Percentiles rank a stretch among this genome's conserved stretches.
Evolutionary conservation across 768 basidiomycete genomes (phyloP).

Genomic region (Pisolithus albus): DNA sequence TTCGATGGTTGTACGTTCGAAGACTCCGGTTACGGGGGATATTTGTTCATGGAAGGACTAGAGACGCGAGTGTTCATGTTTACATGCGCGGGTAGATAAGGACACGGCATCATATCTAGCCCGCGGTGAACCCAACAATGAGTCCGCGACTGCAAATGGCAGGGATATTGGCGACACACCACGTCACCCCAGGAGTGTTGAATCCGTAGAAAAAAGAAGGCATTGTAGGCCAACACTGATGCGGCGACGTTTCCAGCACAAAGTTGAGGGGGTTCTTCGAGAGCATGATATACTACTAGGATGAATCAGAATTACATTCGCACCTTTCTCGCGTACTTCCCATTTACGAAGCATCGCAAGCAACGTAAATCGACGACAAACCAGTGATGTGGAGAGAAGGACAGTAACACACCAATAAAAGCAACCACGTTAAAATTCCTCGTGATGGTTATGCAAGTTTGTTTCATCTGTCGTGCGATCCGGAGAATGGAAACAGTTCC

Average conservation of each 20-base stretch:
- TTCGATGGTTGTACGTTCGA: conserved; percentile 76
- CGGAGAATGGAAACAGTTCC: conserved; percentile 68
- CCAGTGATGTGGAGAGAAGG: conserved; percentile 18
- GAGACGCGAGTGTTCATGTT: neutral
- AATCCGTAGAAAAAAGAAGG: no score
- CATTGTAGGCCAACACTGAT: no score
- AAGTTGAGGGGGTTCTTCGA: conserved; percentile 75
- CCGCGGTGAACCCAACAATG: conserved; percentile 60
- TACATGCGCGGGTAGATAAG: neutral
- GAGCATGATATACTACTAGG: conserved; percentile 78
- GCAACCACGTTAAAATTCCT: conserved; percentile 73
- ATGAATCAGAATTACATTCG: conserved; percentile 71
- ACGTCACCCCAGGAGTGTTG: no score
- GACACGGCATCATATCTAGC: conserved; percentile 46
- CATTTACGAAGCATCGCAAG: neutral
- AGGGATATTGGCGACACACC: conserved; percentile 54
- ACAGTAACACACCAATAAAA: conserved; percentile 85
- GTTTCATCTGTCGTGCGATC: conserved; percentile 69
- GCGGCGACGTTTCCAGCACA: conserved; percentile 16
- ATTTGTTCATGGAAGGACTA: conserved; percentile 79
- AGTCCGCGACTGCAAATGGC: conserved; percentile 22
- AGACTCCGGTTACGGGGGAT: conserved; percentile 81
- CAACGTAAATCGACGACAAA: no score
- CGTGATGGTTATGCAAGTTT: conserved; percentile 60
- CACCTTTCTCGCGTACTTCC: conserved; percentile 39